Conservation (phyloP, 1,284 basidiomycete genomes). For the Naganishia liquefaciens region DNA sequence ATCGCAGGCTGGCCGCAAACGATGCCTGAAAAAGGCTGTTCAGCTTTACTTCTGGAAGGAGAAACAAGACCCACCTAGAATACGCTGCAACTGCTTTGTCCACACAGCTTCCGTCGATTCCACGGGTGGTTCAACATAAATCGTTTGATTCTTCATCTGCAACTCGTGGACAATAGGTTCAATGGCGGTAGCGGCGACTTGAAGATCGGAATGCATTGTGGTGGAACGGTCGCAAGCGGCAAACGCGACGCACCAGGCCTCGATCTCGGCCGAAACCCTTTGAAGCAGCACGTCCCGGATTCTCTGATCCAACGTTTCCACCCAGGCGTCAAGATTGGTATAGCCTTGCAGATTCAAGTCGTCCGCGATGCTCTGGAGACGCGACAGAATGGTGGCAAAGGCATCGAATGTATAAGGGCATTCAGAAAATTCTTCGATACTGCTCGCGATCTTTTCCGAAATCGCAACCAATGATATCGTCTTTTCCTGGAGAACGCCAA, state of each 20-base stretch:
- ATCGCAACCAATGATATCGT: constrained; percentile 89
- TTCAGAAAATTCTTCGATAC: constrained; percentile 81
- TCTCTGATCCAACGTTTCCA: constrained; percentile 78
- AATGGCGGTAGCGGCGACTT: constrained; percentile 60
- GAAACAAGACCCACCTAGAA: constrained; percentile 11
- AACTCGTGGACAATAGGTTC: constrained; percentile 90
- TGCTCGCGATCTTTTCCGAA: constrained; percentile 78
- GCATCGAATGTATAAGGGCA: constrained; percentile 82
- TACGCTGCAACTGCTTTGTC: constrained; percentile 78
- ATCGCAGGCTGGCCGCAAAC: constrained; percentile 86
- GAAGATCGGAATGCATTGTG: constrained; percentile 57
- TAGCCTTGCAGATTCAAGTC: constrained; percentile 93
- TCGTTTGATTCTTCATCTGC: constrained; percentile 96
- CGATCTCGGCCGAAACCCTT: constrained; percentile 75
- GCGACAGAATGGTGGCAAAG: constrained; percentile 73
- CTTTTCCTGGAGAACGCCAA: constrained; percentile 90
- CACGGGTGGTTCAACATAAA: constrained; percentile 96
- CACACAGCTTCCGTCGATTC: constrained; percentile 89
- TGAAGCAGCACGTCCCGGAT: constrained; percentile 82
- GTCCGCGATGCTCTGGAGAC: constrained; percentile 89
- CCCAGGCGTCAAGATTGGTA: constrained; percentile 96
- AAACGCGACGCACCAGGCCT: constrained; percentile 76
- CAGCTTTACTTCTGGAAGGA: constrained; percentile 9
- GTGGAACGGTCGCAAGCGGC: constrained; percentile 41
- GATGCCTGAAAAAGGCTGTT: constrained; percentile 50